Percentiles rank a stretch among this genome's conserved stretches.
Evolutionary conservation across 1,139 yeast genomes (phyloP).

Genomic region (Arxiozyma slooffiae): DNA sequence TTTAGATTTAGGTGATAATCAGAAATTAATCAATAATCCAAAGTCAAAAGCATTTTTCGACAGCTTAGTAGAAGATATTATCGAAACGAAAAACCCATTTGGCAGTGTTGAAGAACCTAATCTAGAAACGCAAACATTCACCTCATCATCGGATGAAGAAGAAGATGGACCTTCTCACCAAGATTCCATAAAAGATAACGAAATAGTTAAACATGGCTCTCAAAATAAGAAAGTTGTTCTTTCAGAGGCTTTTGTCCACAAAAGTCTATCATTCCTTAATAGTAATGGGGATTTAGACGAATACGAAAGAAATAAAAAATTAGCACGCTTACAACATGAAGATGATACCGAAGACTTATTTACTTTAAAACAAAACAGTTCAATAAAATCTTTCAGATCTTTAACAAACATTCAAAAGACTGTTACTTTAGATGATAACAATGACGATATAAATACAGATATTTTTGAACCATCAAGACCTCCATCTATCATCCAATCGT

Average conservation of each 20-base stretch:
- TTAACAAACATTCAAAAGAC: neutral
- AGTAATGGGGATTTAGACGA: conserved; percentile 32
- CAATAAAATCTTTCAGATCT: conserved; percentile 25
- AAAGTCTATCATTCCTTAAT: conserved; percentile 52
- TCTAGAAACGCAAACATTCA: neutral
- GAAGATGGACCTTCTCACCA: conserved; percentile 9
- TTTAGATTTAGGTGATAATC: conserved; percentile 40
- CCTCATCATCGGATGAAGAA: conserved; percentile 10
- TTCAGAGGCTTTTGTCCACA: conserved; percentile 52
- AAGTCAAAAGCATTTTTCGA: conserved; percentile 67
- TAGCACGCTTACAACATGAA: conserved; percentile 31
- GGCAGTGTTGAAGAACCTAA: conserved; percentile 10
- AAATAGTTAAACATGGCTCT: neutral
- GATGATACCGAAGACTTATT: conserved; percentile 36
- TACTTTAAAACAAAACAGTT: conserved; percentile 40
- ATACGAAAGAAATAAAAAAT: conserved; percentile 32
- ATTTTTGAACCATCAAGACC: conserved; percentile 33
- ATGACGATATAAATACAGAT: conserved; percentile 1
- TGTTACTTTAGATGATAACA: conserved; percentile 29
- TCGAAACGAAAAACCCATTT: conserved; percentile 20
- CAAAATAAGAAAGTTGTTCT: conserved; percentile 22
- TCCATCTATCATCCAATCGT: conserved; percentile 43
- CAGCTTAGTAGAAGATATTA: conserved; percentile 48
- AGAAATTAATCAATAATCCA: conserved; percentile 42
- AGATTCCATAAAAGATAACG: conserved; percentile 6